Evolutionary conservation across 805 yeast genomes (phyloP), one percentile per base, ranked within the genome.

Genomic region (Sporopachydermia lactativora): DNA sequence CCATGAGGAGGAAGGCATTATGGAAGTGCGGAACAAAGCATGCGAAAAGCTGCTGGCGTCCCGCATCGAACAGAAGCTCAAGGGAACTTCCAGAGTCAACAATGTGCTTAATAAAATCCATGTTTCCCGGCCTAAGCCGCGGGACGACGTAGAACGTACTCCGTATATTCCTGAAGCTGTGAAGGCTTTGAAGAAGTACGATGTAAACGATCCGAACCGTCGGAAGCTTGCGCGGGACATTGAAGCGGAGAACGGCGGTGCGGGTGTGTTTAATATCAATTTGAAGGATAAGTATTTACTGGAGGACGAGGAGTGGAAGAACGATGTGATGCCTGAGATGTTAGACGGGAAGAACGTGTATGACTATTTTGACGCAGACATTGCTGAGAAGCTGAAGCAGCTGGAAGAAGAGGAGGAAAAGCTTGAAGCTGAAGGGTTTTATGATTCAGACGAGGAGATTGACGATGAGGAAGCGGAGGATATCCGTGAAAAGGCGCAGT

Each of bases 271-370:
- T 70, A 92, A 86, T 66, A 75, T 92, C 57, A 86, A 92, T 66
- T 70, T 92, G 65, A 84, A 86, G 60, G 97, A 89, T 57, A 81
- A 79, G 55, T 92, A 94, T 62, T 51, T 92, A 46, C 69, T 92
- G 51, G 98, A 89, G 51, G 89, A 92, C 58, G 97, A 89, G 40
- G 94, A 84, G 48, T 92, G 99, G 99, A 89, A 89, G 72, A 76
- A 85, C 50, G 99, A 92, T 62, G 72, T 81, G 47, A 85, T 92
- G 85, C 99, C 99, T 18, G 99, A 92, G 68, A 72, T 92, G 41
- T 67, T 92, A 58, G 86, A 92, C 55, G 99, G 99, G 64, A 81
- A 77, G 67, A 92, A 92, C 58, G 96, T 92, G 43, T 89, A 86
- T 64, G 99, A 92, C 64, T 92, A 82, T 79, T 71, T 92, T 60